Base-by-base conservation (phyloP, 2,329 filamentous ascomycete genomes). In the Arthrinium phaeospermum region DNA sequence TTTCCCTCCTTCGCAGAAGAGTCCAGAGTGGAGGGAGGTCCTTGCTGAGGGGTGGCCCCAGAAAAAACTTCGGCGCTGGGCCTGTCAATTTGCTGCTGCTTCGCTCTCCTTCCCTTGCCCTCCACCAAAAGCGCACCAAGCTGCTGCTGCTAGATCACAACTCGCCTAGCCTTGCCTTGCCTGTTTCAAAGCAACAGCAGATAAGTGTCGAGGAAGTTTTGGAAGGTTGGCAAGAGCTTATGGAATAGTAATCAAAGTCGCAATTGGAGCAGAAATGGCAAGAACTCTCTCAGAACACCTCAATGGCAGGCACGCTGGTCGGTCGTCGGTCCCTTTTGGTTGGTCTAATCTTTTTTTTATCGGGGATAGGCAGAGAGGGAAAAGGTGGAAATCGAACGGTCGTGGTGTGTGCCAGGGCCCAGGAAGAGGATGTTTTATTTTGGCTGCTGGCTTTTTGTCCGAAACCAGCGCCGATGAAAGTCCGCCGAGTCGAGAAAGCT, bases 351-450 rank as follows among this genome's bases (percentile, higher is more conserved):
- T 64, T 64, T 64, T 64, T 64, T 41, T 34, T 8, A 19, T 41
- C 34, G 57, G 30, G 34, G 57, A n/a, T 64, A 64, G 57, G 57
- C 8, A 37, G 57, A 41, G 57, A 64, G 8, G 16, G 19, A 64
- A 64, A 64, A 64, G 57, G 57, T 64, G 57, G 57, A 64, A 64
- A 64, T 64, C 57, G 57, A 64, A 64, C 19, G 57, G 57, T 64
- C 19, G 57, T 64, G 57, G 57, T 64, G 57, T 13, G 47, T 37
- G 34, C 19, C 37, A 41, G 57, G 34, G 57, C 14, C 22, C 30
- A 41, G 4, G 57, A n/a, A 64, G 19, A 37, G 57, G 57, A n/a
- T 64, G 57, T 64, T 64, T 41, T 64, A 24, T 64, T 64, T 10
- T 41, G 57, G 34, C 19, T 41, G 57, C 57, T 64, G 34, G 19